Conservation (phyloP, 768 basidiomycete genomes). For the Podaxis carcinomalis region DNA sequence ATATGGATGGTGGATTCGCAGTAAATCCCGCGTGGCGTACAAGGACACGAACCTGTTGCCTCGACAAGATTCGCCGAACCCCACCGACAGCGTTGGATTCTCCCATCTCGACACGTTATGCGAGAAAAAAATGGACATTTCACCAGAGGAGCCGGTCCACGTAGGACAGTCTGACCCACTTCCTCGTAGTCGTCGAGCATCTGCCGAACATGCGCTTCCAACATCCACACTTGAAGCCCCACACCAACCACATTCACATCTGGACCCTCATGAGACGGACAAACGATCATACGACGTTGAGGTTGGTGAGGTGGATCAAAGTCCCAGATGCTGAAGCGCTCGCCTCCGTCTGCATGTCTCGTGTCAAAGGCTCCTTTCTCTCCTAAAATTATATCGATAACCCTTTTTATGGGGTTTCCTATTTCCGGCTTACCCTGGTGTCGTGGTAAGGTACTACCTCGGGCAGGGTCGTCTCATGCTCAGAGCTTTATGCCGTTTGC, state of each 20-base stretch:
- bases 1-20: constrained; percentile 46
- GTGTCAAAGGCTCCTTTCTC: too few relatives aligned
- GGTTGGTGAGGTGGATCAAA: too few relatives aligned
- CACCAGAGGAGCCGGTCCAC: not conserved
- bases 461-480: too few relatives aligned
- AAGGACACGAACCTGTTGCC: constrained; percentile 25
- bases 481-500: too few relatives aligned
- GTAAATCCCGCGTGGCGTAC: constrained; percentile 40
- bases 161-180: not conserved
- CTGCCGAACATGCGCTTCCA: not conserved
- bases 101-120: constrained; percentile 20
- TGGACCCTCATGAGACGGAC: not conserved
- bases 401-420: too few relatives aligned
- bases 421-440: too few relatives aligned
- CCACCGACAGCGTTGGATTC: constrained; percentile 6
- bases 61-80: constrained; percentile 7
- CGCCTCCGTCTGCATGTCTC: too few relatives aligned
- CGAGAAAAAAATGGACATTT: constrained; percentile 13
- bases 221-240: not conserved
- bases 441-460: too few relatives aligned
- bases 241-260: not conserved
- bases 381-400: too few relatives aligned
- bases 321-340: too few relatives aligned
- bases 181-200: not conserved
- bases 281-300: not conserved